Base-by-base conservation (phyloP, 1,139 yeast species). In the Scheffersomyces cryptocercus region DNA sequence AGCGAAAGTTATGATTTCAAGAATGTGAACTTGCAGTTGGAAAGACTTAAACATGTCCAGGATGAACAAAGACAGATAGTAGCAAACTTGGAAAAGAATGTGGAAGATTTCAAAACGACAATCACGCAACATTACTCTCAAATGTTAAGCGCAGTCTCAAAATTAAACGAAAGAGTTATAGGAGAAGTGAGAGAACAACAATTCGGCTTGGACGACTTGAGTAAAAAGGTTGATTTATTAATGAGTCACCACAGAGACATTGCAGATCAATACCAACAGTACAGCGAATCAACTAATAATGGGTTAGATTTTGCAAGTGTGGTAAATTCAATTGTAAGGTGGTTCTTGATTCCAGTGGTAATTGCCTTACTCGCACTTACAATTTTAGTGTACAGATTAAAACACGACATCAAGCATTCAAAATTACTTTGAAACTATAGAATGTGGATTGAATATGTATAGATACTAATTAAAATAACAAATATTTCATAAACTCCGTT, bases 341-440 rank as follows among this genome's bases (percentile, higher is more conserved):
- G 76, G 74, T 56, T 75, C 12, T 63, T 78, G 43, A 52, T 78
- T 34, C 76, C 79, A 1, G 59, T 79, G 20, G 59, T 75, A 12
- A 46, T 70, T 13, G 64, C 73, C 10, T 55, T 77, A 13, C 53
- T 70, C 24, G 56, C 69, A 3, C 66, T 77, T 44, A 62, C 69
- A 3, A 56, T 72, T 7, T 62, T 76, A 46, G 69, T 78, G 16
- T 71, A 71, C 54, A 67, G 77, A 55, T 66, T 79, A 45, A 72
- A 82, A 59, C 75, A 67, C 46, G 83, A 79, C 51, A 77, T 79
- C 41, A 79, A 78, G 53, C 84, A 79, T 56, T 66, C 82, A 7
- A 80, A 80, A 53, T 65, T 79, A 39, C 68, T 79, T 47, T 79
- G 59, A 54, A 20, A 29, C 41, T 43, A 28, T n/a, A 13, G 36